These are phyloP conservation scores for Chrysanthemum seticuspe DNA, from an alignment of 129 eudicot genomes.

Conservation along the genomic window DNA sequence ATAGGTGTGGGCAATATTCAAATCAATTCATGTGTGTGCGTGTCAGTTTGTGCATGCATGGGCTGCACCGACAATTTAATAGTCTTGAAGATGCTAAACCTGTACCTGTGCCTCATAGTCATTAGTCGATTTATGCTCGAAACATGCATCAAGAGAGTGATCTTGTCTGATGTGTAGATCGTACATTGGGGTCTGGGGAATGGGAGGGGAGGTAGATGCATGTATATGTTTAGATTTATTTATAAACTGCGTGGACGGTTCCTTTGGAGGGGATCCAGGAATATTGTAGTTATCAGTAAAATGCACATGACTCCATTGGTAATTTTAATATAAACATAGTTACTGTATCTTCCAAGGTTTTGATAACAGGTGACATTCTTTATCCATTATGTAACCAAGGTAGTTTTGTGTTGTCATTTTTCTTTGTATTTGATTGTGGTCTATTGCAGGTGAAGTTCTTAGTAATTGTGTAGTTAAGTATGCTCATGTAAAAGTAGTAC, in stretches of 20 bases:
- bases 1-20: no score
- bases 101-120: not conserved
- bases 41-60: not conserved
- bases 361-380: not conserved
- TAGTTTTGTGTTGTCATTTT: not conserved
- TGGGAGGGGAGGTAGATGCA: not conserved
- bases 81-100: not conserved
- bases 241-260: slow-evolving; percentile 19
- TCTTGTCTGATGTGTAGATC: slow-evolving; percentile 8
- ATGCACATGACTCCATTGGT: slow-evolving; percentile 16
- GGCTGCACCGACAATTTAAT: not conserved
- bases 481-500: no score
- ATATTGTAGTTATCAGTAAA: slow-evolving; percentile 12
- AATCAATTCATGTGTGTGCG: not conserved
- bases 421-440: no score
- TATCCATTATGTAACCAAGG: not conserved
- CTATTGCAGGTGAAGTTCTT: no score
- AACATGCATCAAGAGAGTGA: slow-evolving; percentile 1
- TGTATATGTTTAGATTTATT: not conserved
- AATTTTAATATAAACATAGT: not conserved
- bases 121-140: not conserved
- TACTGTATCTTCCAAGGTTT: not conserved
- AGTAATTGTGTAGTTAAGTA: no score
- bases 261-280: slow-evolving; percentile 12
- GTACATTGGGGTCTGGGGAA: not conserved